Evolutionary conservation across 2,329 filamentous ascomycete species (phyloP).

Genomic region (Penicillium crustosum): DNA sequence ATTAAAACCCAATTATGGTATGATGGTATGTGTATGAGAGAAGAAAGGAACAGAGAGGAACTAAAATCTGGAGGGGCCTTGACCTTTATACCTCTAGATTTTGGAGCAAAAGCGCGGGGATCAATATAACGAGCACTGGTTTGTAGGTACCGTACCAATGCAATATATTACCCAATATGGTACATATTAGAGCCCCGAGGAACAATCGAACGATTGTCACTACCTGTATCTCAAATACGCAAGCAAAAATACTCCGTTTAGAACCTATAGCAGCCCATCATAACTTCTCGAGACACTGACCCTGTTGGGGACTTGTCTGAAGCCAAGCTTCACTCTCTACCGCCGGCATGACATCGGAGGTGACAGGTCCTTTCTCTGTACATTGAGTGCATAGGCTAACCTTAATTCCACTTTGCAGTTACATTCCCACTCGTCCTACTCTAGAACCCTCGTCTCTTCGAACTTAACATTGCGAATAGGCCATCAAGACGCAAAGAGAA

Average conservation of each 20-base stretch:
- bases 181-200: neutral
- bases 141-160: neutral
- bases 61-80: neutral
- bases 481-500: neutral
- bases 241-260: neutral
- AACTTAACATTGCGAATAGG: neutral
- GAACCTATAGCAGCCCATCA: neutral
- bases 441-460: neutral
- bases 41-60: neutral
- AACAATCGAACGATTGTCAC: neutral
- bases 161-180: neutral
- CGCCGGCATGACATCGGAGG: neutral
- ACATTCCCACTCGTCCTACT: neutral
- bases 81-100: neutral
- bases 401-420: neutral
- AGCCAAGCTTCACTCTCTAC: neutral
- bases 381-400: too few species aligned
- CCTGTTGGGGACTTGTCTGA: neutral
- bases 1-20: too few species aligned
- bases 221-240: neutral
- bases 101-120: neutral
- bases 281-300: neutral
- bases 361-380: too few species aligned
- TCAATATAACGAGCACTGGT: neutral
- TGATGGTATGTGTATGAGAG: neutral